These are phyloP conservation scores for Fusarium keratoplasticum DNA, from an alignment of 2,329 filamentous ascomycete species.

Conservation along the genomic window DNA sequence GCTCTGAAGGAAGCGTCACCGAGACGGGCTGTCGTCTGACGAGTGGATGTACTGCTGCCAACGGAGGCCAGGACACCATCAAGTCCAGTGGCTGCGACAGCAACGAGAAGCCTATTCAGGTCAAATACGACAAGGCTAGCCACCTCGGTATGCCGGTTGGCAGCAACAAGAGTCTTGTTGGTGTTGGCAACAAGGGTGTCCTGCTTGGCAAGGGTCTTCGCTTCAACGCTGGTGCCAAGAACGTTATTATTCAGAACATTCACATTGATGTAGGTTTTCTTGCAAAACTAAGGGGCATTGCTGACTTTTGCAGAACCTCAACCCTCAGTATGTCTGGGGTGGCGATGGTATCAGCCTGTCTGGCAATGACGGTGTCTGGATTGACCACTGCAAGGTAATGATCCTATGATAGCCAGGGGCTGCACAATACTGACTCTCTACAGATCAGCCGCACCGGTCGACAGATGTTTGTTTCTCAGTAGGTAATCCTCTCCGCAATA, in stretches of 20 bases:
- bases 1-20: conserved; percentile 34
- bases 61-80: conserved; percentile 35
- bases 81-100: conserved; percentile 29
- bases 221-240: conserved; percentile 46
- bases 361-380: conserved; percentile 50
- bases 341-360: conserved; percentile 51
- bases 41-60: conserved; percentile 24
- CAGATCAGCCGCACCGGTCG: conserved; percentile 45
- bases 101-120: conserved; percentile 2
- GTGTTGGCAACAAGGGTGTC: conserved; percentile 51
- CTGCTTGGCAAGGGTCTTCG: conserved; percentile 55
- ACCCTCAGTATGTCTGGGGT: conserved; percentile 53
- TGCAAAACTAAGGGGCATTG: no score
- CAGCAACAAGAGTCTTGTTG: conserved; percentile 55
- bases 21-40: conserved; percentile 33
- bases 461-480: conserved; percentile 51
- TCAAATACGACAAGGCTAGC: conserved; percentile 49
- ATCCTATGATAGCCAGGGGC: no score
- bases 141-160: conserved; percentile 42
- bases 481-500: not conserved
- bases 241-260: conserved; percentile 55
- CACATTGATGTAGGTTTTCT: conserved; percentile 1
- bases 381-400: conserved; percentile 51
- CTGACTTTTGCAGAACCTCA: conserved; percentile 32
- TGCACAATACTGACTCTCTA: not conserved